A percentile compares a stretch with the other conserved stretches of the same genome.
These are phyloP conservation scores for Rhodotorula graminis DNA, from an alignment of 768 basidiomycete species.

Conservation along the genomic window DNA sequence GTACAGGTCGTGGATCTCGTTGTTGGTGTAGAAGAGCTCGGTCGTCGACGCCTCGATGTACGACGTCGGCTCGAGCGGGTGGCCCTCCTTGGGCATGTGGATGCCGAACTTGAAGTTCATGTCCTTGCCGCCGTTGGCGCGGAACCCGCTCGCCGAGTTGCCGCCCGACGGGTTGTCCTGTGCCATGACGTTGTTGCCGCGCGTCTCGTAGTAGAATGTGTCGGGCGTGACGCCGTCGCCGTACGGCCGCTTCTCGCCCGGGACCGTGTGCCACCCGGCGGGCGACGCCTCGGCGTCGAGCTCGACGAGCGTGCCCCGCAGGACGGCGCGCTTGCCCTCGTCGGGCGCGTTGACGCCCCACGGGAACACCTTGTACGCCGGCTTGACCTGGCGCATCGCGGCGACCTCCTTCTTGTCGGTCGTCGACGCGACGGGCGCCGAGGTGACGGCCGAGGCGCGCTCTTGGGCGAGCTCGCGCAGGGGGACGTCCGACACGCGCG, in stretches of 20 bases:
- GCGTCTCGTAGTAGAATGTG: slow-evolving; percentile 64
- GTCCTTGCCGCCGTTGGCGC: slow-evolving; percentile 61
- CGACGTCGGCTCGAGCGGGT: slow-evolving; percentile 55
- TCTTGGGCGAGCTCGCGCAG: background rate
- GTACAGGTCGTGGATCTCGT: slow-evolving; percentile 50
- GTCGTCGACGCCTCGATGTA: slow-evolving; percentile 83
- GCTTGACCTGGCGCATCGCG: slow-evolving; percentile 6
- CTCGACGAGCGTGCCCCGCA: slow-evolving; percentile 32
- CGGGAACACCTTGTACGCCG: slow-evolving; percentile 47
- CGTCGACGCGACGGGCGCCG: slow-evolving; percentile 43
- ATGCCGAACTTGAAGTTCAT: slow-evolving; percentile 70
- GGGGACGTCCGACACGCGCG: background rate
- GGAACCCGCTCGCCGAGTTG: slow-evolving; percentile 66
- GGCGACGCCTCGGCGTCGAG: slow-evolving; percentile 60
- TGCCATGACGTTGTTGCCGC: slow-evolving; percentile 66
- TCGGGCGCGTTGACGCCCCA: slow-evolving; percentile 45
- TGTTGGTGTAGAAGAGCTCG: slow-evolving; percentile 49
- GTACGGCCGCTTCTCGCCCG: slow-evolving; percentile 47
- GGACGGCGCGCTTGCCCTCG: slow-evolving; percentile 33
- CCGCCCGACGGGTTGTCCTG: slow-evolving; percentile 88
- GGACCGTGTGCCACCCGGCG: slow-evolving; percentile 84
- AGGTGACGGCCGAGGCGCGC: background rate
- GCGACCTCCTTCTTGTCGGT: slow-evolving; percentile 23
- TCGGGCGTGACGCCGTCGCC: slow-evolving; percentile 32
- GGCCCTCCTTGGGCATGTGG: slow-evolving; percentile 57